Evolutionary conservation across 192 early-diverging fungal species (phyloP).

Genomic region (Allomyces macrogynus): DNA sequence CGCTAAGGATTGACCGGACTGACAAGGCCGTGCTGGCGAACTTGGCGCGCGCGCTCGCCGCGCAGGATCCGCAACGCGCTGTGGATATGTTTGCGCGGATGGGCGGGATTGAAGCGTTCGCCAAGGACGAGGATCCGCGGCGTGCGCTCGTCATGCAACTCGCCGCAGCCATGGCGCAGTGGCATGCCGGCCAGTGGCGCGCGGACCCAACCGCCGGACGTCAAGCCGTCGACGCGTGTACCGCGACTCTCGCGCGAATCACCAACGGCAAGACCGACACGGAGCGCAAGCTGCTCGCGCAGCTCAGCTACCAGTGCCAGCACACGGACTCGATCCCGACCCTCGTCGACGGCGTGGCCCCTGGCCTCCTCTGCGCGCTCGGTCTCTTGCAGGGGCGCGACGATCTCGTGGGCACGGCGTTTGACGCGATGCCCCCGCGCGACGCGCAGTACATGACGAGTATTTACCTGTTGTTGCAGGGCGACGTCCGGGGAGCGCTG

Average conservation of each 20-base stretch:
- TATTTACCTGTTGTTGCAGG: not conserved
- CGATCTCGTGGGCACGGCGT: not conserved
- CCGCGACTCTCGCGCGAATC: not conserved
- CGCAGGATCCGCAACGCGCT: not conserved
- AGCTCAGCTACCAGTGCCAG: not conserved
- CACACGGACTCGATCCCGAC: not conserved
- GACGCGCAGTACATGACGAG: not conserved
- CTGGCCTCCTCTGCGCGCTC: not conserved
- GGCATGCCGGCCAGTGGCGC: not conserved
- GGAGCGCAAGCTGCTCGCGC: not conserved
- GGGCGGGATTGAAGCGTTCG: not conserved
- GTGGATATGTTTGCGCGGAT: not conserved
- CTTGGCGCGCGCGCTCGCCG: not conserved
- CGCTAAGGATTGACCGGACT: not conserved
- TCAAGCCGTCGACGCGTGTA: not conserved
- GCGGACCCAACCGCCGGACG: not conserved
- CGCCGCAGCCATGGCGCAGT: not conserved
- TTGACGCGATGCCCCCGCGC: not conserved
- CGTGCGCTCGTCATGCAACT: not conserved
- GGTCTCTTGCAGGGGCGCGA: not conserved
- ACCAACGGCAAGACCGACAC: too few species aligned
- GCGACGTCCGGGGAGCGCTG: not conserved
- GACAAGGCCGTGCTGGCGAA: not conserved
- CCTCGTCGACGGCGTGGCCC: not conserved
- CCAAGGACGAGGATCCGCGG: too few species aligned